Base-by-base conservation (phyloP, 225 moss, liverwort and hornwort genomes). In the Sphagnum contortum region DNA sequence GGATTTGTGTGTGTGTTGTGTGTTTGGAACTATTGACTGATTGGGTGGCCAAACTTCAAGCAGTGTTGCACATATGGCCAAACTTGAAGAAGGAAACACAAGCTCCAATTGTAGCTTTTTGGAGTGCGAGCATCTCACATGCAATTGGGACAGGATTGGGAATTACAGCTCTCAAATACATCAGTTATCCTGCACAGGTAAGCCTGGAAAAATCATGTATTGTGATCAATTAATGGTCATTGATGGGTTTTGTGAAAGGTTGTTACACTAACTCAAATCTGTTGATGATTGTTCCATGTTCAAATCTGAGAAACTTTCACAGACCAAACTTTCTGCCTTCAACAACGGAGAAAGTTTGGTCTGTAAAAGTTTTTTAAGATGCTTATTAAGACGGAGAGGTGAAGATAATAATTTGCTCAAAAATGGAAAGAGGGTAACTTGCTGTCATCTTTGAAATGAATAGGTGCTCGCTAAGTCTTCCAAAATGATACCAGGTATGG, bases 171-270 rank as follows among this genome's bases (percentile, higher is more conserved):
- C 69, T 98, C 69, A 98, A 85, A 74, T 98, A 91, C 45, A 93
- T 98, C 72, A 98, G 98, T 80, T 98, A 87, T 63, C 98, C 98
- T 45, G 98, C 98, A 3, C 98, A 98, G 96, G 96, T 96, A 72
- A 56, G 6, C 8, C n/a, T 29, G 29, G 29, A 29, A 29, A 29
- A 29, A 29, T 29, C 29, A 29, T 29, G 29, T 29, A 29, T 29
- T 29, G 29, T 29, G 1, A 29, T 29, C 29, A 29, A 29, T 29
- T 29, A 29, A 29, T 29, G 29, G 29, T 29, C 29, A 29, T 29
- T 29, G 29, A 29, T 29, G 29, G 29, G 1, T 29, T 29, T 29
- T 29, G 29, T 29, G 29, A 29, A 29, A 29, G 29, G 29, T 29
- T 29, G 29, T 29, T 29, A 29, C 29, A 29, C 29, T 29, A 29